Percentiles rank a stretch among this genome's conserved stretches.
Conservation (phyloP, 306 rosid genomes). For the Aeschynomene evenia region DNA sequence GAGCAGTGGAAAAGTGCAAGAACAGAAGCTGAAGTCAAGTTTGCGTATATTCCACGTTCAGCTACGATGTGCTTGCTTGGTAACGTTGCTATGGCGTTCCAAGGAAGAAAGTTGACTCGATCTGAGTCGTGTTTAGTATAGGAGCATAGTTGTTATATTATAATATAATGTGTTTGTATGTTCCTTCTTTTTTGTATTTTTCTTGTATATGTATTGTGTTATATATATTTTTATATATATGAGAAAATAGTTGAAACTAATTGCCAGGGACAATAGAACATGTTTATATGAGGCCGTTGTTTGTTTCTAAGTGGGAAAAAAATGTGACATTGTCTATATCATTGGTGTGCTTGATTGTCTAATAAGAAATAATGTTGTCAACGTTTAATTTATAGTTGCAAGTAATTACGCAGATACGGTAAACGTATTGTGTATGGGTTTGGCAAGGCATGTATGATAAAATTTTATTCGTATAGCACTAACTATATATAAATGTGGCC, state of each 20-base stretch:
- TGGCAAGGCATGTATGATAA: background rate
- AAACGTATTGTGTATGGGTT: background rate
- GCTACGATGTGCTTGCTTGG: conserved; percentile 10
- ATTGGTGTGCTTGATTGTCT: conserved; percentile 7
- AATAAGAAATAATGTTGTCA: conserved; percentile 29
- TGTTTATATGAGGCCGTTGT: conserved; percentile 43
- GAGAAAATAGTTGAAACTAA: conserved; percentile 45
- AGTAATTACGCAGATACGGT: background rate
- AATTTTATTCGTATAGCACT: background rate
- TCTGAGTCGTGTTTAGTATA: conserved; percentile 36
- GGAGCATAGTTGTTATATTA: conserved; percentile 33
- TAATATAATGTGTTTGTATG: conserved; percentile 31
- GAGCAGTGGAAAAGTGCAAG: conserved; percentile 84
- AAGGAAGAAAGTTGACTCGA: conserved; percentile 43
- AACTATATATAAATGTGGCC: background rate
- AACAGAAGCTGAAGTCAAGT: conserved; percentile 51
- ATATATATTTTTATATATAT: conserved; percentile 21
- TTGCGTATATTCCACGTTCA: background rate
- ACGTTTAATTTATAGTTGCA: conserved; percentile 13
- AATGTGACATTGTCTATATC: conserved; percentile 13
- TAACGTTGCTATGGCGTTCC: background rate
- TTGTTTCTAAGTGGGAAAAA: background rate
- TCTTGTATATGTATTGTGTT: conserved; percentile 28
- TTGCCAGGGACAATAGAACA: conserved; percentile 44
- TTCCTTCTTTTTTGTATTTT: conserved; percentile 5